Evolutionary conservation across 176 grass and related monocot species (phyloP).

Genomic region (Lolium rigidum): DNA sequence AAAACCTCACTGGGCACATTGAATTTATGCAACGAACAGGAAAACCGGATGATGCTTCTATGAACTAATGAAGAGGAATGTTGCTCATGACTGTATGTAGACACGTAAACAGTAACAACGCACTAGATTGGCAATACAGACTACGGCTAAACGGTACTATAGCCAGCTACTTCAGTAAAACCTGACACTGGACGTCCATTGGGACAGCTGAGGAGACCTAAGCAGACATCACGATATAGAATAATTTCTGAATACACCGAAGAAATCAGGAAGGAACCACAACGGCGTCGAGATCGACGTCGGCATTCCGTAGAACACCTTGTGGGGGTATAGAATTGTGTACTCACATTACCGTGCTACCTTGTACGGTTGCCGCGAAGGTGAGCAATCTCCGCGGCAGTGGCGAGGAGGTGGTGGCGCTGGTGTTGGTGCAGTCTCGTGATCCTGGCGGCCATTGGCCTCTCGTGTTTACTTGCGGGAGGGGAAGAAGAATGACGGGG

Average conservation of each 20-base stretch:
- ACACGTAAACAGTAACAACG: background rate
- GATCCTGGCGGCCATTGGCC: no score
- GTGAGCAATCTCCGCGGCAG: background rate
- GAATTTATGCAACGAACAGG: constrained; percentile 35
- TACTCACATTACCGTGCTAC: background rate
- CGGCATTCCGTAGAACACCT: constrained; percentile 47
- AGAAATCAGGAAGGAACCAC: background rate
- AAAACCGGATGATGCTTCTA: constrained; percentile 35
- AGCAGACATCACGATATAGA: background rate
- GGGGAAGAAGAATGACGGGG: no score
- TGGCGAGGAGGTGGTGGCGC: constrained; percentile 3
- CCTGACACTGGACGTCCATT: background rate
- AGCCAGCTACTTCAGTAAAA: constrained; percentile 27
- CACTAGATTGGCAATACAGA: constrained; percentile 9
- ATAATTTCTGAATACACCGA: background rate
- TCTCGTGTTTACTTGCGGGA: no score
- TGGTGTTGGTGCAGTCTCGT: background rate
- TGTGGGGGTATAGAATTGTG: background rate
- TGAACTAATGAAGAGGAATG: background rate
- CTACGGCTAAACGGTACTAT: background rate
- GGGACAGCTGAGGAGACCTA: background rate
- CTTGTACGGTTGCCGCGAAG: constrained; percentile 18
- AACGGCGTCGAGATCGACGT: background rate
- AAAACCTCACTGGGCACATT: no score
- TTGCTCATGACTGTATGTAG: background rate